Base-by-base conservation (phyloP, 495 filamentous ascomycete species). In the Neurospora sp. region DNA sequence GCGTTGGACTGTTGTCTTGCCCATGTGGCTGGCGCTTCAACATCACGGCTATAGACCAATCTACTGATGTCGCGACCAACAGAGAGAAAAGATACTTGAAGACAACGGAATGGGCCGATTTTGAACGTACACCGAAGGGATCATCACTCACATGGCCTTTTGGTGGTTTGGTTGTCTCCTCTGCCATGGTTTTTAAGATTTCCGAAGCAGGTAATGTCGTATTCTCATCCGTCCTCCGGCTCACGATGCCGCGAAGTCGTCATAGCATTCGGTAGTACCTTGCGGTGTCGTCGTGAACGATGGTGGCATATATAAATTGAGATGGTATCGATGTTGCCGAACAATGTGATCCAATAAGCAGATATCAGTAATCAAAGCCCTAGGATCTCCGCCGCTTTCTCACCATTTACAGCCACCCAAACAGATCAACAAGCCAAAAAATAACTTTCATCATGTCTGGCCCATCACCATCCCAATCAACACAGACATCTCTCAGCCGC, bases 261-360 rank as follows among this genome's bases (percentile, higher is more conserved):
- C 27, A 61, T 61, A 1, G 12, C 22, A 0, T 10, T 31, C 14
- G 1, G 14, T 9, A 27, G 12, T 9, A 35, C 14, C 27, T 61
- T 31, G 53, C 12, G 22, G 12, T 16, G 22, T 61, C 3, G 0
- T 31, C 5, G 1, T 16, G 27, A 16, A 1, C 20, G 1, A 0
- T 9, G 5, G 10, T 35, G 53, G 53, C n/a, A 22, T 61, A 61
- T 35, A 61, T 61, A 35, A 35, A 27, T 16, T 0, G 12, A 35
- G 0, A 4, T 35, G 3, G 7, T 31, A 1, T 5, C 1, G 5
- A 16, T 35, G 53, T 0, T 61, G 27, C 5, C 14, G 0, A 35
- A 16, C 1, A 4, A 35, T 0, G 2, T 1, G 0, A 35, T 31
- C 27, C 8, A 16, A 3, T 1, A 31, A 31, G 53, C 22, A 35